Conservation (phyloP, 495 filamentous ascomycete genomes). For the Delitschia confertaspora region DNA sequence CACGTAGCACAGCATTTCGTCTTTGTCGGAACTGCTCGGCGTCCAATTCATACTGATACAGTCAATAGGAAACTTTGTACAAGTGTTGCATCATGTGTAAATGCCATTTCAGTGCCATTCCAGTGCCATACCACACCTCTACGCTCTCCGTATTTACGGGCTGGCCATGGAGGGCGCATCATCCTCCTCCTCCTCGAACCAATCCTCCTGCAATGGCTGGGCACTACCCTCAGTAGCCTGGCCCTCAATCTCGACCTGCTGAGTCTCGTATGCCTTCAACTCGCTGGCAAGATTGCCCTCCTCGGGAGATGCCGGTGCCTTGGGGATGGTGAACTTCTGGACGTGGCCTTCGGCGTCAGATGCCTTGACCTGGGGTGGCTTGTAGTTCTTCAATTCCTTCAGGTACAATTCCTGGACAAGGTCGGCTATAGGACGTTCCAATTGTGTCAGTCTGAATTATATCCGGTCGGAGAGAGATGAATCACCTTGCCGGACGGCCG, state of each 20-base stretch:
- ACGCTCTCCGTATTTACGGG: no score
- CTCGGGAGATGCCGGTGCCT: conserved; percentile 76
- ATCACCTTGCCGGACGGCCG: conserved; percentile 63
- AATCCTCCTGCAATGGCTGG: conserved; percentile 54
- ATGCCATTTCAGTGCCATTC: conserved; percentile 1
- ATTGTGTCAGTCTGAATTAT: conserved; percentile 11
- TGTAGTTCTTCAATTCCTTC: conserved; percentile 86
- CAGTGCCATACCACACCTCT: no score
- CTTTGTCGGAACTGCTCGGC: no score
- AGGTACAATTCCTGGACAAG: conserved; percentile 96
- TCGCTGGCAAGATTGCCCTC: conserved; percentile 84
- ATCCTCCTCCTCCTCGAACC: conserved; percentile 60
- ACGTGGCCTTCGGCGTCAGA: conserved; percentile 83
- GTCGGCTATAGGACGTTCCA: conserved; percentile 57
- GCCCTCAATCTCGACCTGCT: conserved; percentile 91
- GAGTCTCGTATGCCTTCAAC: conserved; percentile 83
- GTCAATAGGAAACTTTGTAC: conserved; percentile 11
- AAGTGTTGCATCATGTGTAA: conserved; percentile 4
- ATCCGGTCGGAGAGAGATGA: conserved; percentile 18
- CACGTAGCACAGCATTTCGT: no score
- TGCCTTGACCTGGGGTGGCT: conserved; percentile 72
- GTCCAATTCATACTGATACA: conserved; percentile 20
- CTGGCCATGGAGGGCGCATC: conserved; percentile 31
- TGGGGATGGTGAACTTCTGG: conserved; percentile 72
- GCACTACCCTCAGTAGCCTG: conserved; percentile 51